A percentile compares a stretch with the other conserved stretches of the same genome.
Conservation (phyloP, 768 basidiomycete species). For the Austroboletus festivus region DNA sequence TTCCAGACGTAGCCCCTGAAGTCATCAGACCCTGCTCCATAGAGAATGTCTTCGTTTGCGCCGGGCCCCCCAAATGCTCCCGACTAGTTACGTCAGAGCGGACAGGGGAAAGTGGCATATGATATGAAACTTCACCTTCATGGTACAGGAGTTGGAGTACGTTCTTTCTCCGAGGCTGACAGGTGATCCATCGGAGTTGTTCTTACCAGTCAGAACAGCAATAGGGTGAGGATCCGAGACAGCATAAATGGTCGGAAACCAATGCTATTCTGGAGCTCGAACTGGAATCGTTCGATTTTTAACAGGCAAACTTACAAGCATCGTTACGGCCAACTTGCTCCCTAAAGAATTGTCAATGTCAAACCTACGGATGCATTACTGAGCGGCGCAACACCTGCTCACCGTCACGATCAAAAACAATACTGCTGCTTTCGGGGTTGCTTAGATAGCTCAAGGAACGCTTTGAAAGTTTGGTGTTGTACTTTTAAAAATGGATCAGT, state of each 20-base stretch:
- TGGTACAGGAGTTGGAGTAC: conserved; percentile 73
- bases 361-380: conserved; percentile 1
- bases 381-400: conserved; percentile 6
- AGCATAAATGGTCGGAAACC: conserved; percentile 67
- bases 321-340: conserved; percentile 58
- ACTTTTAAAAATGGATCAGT: conserved; percentile 40
- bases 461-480: conserved; percentile 45
- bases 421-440: conserved; percentile 67
- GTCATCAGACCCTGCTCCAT: conserved; percentile 79
- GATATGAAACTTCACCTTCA: conserved; percentile 52
- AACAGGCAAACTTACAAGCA: conserved; percentile 47
- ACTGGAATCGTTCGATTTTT: background rate
- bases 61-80: conserved; percentile 70
- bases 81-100: conserved; percentile 43
- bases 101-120: background rate
- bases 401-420: conserved; percentile 70
- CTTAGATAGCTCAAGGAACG: conserved; percentile 37
- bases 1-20: conserved; percentile 79
- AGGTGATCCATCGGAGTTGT: conserved; percentile 53
- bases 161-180: conserved; percentile 44
- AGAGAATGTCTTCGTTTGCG: conserved; percentile 53
- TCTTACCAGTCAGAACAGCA: conserved; percentile 61
- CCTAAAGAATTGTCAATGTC: conserved; percentile 38
- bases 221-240: conserved; percentile 66
- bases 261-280: conserved; percentile 43